A percentile compares a stretch with the other conserved stretches of the same genome.
Evolutionary conservation across 306 rosid species (phyloP).

Genomic region (Ammopiptanthus mongolicus): DNA sequence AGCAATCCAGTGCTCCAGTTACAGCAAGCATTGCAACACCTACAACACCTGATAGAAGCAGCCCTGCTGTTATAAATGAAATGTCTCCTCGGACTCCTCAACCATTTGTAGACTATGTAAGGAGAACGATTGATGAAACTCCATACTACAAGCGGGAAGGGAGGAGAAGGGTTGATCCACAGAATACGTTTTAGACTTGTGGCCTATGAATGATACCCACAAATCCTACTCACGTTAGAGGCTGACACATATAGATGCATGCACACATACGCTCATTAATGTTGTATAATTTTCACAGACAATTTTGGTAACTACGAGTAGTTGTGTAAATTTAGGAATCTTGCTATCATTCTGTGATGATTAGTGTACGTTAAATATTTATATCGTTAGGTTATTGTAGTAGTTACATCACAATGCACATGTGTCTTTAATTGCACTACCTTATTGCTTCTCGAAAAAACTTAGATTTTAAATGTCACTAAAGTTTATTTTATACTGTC

Average conservation of each 20-base stretch:
- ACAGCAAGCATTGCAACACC: constrained; percentile 45
- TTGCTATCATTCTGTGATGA: not conserved
- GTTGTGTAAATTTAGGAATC: constrained; percentile 17
- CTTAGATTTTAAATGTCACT: too few species aligned
- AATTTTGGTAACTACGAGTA: constrained; percentile 25
- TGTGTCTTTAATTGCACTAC: too few species aligned
- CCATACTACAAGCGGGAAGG: constrained; percentile 77
- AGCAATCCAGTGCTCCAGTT: constrained; percentile 29
- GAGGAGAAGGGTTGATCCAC: constrained; percentile 73
- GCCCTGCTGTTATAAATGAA: constrained; percentile 36
- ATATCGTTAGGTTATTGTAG: not conserved
- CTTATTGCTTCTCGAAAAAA: too few species aligned
- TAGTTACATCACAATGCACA: not conserved
- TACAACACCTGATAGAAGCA: constrained; percentile 51
- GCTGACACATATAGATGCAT: not conserved
- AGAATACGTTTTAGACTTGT: constrained; percentile 61
- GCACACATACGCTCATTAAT: not conserved
- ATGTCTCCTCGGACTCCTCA: constrained; percentile 85
- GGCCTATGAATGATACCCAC: not conserved
- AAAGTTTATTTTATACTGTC: too few species aligned
- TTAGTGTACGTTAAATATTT: not conserved
- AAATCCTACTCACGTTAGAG: not conserved
- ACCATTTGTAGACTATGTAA: constrained; percentile 87
- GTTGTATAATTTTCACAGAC: constrained; percentile 16
- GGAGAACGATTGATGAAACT: constrained; percentile 93